Evolutionary conservation across 2,329 filamentous ascomycete genomes (phyloP), one percentile per base, ranked within the genome.

Genomic region (Raffaelea deltoideospora): DNA sequence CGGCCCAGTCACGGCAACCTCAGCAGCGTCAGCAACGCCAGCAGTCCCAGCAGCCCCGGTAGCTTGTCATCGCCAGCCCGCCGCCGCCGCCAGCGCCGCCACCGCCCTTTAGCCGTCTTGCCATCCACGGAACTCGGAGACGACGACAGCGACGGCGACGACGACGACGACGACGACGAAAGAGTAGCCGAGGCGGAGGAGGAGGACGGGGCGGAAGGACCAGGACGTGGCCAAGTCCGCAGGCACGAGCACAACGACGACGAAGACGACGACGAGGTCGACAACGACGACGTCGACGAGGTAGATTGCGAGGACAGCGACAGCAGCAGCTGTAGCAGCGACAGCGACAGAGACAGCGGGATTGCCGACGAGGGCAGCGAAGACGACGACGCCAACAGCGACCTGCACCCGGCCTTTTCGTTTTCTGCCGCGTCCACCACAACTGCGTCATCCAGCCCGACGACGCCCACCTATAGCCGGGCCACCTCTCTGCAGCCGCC

Each of bases 361-460:
- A n/a, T n/a, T n/a, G 39, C 63, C 59, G 49, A 73, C 69, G 43
- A 38, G 10, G 17, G 21, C 15, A 17, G 33, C 22, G 24, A 35
- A 18, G 30, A 32, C 33, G 34, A 39, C 34, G 26, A 22, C 32
- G 26, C 30, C 29, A 41, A 23, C 35, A 40, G 38, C 35, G 56
- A 63, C 55, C 59, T 62, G 55, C 58, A 67, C 48, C 58, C 58
- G 33, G 55, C 58, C 49, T 60, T 65, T 45, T 70, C 69, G 50
- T 69, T 71, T 52, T 61, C 63, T 36, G 55, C 57, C 35, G 51
- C 57, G 37, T 59, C 59, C 40, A n/a, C n/a, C n/a, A 50, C 55
- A 37, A 41, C 41, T 21, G 50, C 53, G 44, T 43, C 40, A 4
- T 53, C 56, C 31, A 52, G 57, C 39, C 48, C 56, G 44, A 51